phyloP scores from a whole-genome alignment of 2,329 filamentous ascomycete species.

The Aspergillus hiratsukae region DNA sequence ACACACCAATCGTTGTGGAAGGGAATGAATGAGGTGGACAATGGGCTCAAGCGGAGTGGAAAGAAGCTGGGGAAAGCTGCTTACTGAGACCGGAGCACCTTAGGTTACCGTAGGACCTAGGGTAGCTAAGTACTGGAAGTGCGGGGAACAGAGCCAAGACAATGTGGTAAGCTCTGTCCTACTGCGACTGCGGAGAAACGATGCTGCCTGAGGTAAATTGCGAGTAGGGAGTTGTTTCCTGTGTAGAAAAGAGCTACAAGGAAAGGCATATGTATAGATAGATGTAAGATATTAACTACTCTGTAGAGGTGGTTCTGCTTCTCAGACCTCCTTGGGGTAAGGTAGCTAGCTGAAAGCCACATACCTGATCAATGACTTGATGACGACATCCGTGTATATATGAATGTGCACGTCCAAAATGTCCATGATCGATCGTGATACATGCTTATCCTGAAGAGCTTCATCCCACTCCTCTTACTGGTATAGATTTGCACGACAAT shows the following conservation, averaged over 20 bases:
- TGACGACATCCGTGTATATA: background rate
- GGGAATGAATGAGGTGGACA: constrained; percentile 7
- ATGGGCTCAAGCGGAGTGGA: constrained; percentile 2
- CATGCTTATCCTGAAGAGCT: background rate
- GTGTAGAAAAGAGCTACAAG: background rate
- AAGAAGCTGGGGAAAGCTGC: constrained; percentile 20
- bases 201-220: background rate
- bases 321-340: background rate
- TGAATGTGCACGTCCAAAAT: background rate
- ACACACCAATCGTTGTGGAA: constrained; percentile 12
- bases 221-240: background rate
- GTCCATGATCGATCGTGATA: background rate
- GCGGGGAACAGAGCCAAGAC: constrained; percentile 13
- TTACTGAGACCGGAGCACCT: background rate
- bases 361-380: background rate
- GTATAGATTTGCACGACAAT: background rate
- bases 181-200: background rate
- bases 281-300: background rate
- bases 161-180: background rate
- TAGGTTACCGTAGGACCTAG: background rate
- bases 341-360: background rate
- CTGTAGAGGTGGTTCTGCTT: background rate
- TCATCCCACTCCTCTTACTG: background rate
- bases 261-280: background rate
- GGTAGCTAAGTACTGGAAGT: constrained; percentile 6